Conservation (phyloP, 164 flowering plant species). For the Echeveria elegans region DNA sequence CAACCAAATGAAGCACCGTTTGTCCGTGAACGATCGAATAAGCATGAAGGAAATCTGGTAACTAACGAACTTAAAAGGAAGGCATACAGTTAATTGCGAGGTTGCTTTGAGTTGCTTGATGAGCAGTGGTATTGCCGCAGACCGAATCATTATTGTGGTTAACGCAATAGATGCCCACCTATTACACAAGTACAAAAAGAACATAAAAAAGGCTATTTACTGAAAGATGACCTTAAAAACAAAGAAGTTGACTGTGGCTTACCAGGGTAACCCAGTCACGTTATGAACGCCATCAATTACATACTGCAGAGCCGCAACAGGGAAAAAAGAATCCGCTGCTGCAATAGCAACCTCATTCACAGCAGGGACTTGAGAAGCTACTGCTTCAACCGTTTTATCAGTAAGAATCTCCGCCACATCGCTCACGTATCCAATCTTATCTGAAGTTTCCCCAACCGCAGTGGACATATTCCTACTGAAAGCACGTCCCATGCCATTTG, state of each 20-base stretch:
- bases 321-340: slow-evolving; percentile 67
- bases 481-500: slow-evolving; percentile 18
- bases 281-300: slow-evolving; percentile 64
- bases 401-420: slow-evolving; percentile 46
- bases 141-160: slow-evolving; percentile 69
- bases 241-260: slow-evolving; percentile 8
- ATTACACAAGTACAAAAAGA: no score
- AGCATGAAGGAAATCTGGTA: not conserved
- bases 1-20: not conserved
- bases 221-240: not conserved
- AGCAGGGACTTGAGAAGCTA: slow-evolving; percentile 39
- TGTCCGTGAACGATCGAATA: not conserved
- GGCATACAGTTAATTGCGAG: slow-evolving; percentile 57
- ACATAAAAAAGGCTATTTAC: not conserved
- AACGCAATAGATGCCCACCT: slow-evolving; percentile 89
- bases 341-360: slow-evolving; percentile 80
- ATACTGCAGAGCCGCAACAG: slow-evolving; percentile 74
- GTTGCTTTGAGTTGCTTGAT: slow-evolving; percentile 70
- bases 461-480: slow-evolving; percentile 43
- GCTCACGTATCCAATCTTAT: slow-evolving; percentile 35
- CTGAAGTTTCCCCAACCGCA: slow-evolving; percentile 38
- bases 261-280: slow-evolving; percentile 72
- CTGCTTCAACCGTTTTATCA: slow-evolving; percentile 36
- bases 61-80: not conserved
- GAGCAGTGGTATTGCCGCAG: slow-evolving; percentile 53